Evolutionary conservation across 371 early-diverging fungal genomes (phyloP).

Genomic region (Mucor plumbeus): DNA sequence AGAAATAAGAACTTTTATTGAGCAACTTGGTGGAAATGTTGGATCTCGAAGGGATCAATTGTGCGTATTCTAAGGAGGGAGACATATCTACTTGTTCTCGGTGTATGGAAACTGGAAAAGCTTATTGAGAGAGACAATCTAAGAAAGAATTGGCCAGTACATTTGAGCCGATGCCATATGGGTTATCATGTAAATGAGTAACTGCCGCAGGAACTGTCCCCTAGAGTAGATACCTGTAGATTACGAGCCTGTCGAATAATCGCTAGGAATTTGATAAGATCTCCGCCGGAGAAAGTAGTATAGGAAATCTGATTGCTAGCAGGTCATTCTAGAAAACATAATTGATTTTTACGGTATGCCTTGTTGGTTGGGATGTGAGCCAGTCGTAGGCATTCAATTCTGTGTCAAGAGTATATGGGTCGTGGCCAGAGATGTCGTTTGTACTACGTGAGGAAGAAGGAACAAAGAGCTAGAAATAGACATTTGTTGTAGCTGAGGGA

Average conservation of each 20-base stretch:
- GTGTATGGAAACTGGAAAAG: neutral
- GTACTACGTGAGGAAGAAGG: constrained; percentile 9
- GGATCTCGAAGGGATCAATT: constrained; percentile 18
- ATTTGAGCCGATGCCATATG: neutral
- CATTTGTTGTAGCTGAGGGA: no score
- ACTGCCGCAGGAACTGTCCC: constrained; percentile 17
- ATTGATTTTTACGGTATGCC: constrained; percentile 5
- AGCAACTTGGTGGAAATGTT: neutral
- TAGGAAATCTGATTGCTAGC: neutral
- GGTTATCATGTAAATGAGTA: constrained; percentile 16
- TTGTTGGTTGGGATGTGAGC: neutral
- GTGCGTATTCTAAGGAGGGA: neutral
- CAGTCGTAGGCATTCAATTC: constrained; percentile 26
- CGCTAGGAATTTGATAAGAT: constrained; percentile 17
- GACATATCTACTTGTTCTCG: neutral
- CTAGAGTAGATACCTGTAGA: constrained; percentile 1
- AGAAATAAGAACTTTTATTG: neutral
- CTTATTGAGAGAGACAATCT: neutral
- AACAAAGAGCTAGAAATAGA: no score
- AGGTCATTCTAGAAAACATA: constrained; percentile 15
- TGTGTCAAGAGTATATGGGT: neutral
- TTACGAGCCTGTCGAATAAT: neutral
- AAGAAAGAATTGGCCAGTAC: neutral
- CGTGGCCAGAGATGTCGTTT: constrained; percentile 12
- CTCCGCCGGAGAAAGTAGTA: neutral